Percentiles rank a stretch among this genome's conserved stretches.
Evolutionary conservation across 768 basidiomycete genomes (phyloP).

Genomic region (Hypholoma fasciculare): DNA sequence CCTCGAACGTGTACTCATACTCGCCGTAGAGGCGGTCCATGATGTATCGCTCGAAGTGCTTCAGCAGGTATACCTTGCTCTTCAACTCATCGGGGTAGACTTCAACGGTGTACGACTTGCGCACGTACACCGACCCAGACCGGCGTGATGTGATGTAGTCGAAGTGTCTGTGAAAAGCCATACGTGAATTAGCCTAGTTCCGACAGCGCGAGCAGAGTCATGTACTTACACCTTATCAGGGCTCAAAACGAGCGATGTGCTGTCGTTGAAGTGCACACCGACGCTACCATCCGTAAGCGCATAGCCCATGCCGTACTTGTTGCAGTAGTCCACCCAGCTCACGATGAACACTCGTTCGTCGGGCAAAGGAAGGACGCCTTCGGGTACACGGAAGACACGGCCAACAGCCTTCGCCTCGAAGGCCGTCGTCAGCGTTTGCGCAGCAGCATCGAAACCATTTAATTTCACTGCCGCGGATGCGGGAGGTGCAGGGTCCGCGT

Average conservation of each 20-base stretch:
- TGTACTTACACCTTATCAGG: slow-evolving; percentile 80
- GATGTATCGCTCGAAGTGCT: slow-evolving; percentile 95
- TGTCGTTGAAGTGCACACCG: slow-evolving; percentile 97
- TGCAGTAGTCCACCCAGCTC: slow-evolving; percentile 99
- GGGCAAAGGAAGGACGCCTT: slow-evolving; percentile 43
- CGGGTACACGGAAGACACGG: slow-evolving; percentile 66
- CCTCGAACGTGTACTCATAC: slow-evolving; percentile 80
- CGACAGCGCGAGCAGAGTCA: too few relatives aligned
- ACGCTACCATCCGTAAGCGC: slow-evolving; percentile 94
- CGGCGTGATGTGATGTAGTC: slow-evolving; percentile 80
- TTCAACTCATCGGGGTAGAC: slow-evolving; percentile 81
- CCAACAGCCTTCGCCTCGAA: slow-evolving; percentile 70
- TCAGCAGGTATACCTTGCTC: slow-evolving; percentile 89
- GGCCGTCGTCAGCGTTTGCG: slow-evolving; percentile 48
- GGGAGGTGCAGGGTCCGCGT: slow-evolving; percentile 5
- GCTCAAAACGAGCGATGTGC: slow-evolving; percentile 80
- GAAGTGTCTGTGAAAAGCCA: slow-evolving; percentile 60
- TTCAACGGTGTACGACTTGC: slow-evolving; percentile 69
- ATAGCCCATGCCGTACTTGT: slow-evolving; percentile 99
- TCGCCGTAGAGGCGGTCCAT: slow-evolving; percentile 86
- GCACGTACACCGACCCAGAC: slow-evolving; percentile 65
- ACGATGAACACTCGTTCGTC: slow-evolving; percentile 88
- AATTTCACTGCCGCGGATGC: slow-evolving; percentile 26
- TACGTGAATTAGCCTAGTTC: neutral
- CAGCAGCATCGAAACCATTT: slow-evolving; percentile 70